Evolutionary conservation across 2,329 filamentous ascomycete genomes (phyloP), one percentile per base, ranked within the genome.

Genomic region (Pyricularia sp.): DNA sequence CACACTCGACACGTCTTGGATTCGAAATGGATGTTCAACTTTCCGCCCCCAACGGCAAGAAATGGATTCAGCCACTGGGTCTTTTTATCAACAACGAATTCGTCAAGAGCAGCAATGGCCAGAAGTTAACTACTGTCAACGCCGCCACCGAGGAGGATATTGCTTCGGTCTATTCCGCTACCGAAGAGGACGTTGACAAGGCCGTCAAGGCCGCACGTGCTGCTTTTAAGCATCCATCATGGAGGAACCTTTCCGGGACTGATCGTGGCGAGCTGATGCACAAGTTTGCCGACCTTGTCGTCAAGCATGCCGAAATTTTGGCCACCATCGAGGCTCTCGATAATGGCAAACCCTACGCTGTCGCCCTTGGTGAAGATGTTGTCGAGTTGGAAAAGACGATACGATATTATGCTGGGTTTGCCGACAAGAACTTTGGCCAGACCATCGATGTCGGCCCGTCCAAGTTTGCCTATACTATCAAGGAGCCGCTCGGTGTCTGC

Each of bases 41-140:
- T 66, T 88, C 82, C 9, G 88, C 90, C 62, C 90, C 90, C 4
- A 93, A 93, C 75, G 89, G 89, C 70, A 81, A 78, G 74, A 86
- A 83, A 70, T 93, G 90, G 76, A 79, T 76, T 13, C 88, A 91
- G 77, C 89, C 89, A 2, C 80, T 84, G 60, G 90, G 90, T n/a
- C 81, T 93, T 9, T 93, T 92, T 76, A 91, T 93, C 78, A 89
- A 90, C 78, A 91, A 92, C 68, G 88, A 91, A 73, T 93, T 90
- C 73, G 86, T 91, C 64, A 80, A 84, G 70, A 84, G 86, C 65
- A 85, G 82, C 73, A 82, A 82, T 16, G 86, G 83, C 60, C 80
- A 86, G 72, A 89, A 82, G 69, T 81, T 92, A 64, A 78, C 81
- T 16, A 82, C 84, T 22, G 83, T 91, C 70, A 91, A 91, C 72